Conservation (phyloP, 2,329 filamentous ascomycete species). For the Parastagonospora nodorum region DNA sequence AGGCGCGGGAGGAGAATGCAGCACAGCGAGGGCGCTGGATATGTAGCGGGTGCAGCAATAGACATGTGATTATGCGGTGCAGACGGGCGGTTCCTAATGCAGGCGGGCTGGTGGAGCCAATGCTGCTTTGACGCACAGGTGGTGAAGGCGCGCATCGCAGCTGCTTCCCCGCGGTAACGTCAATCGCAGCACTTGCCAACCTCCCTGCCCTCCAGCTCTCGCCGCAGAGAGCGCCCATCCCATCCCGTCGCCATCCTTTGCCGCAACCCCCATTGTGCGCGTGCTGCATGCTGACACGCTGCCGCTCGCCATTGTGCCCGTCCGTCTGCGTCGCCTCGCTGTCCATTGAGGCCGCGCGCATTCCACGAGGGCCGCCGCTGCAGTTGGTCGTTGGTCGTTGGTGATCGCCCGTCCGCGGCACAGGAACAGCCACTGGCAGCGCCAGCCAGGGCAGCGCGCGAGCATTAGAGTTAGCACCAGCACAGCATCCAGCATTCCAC, state of each 20-base stretch:
- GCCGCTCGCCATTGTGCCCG: constrained; percentile 16
- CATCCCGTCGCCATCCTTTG: constrained; percentile 4
- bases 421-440: constrained; percentile 5
- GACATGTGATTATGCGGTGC: neutral
- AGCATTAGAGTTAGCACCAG: constrained; percentile 11
- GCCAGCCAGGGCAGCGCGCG: constrained; percentile 10
- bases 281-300: constrained; percentile 6
- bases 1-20: neutral
- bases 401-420: neutral
- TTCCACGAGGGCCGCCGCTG: constrained; percentile 9
- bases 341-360: constrained; percentile 13
- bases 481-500: constrained; percentile 14
- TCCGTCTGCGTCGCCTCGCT: constrained; percentile 4
- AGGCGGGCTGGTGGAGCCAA: neutral
- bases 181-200: too few species aligned
- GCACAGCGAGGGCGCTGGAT: neutral
- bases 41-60: neutral
- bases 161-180: neutral
- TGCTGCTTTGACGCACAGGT: neutral
- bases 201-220: neutral
- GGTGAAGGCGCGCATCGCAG: neutral
- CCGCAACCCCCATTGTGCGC: constrained; percentile 7
- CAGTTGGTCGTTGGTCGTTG: too few species aligned
- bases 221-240: too few species aligned
- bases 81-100: neutral